Evolutionary conservation across 345 rosid species (phyloP).

Genomic region (Turnera subulata): DNA sequence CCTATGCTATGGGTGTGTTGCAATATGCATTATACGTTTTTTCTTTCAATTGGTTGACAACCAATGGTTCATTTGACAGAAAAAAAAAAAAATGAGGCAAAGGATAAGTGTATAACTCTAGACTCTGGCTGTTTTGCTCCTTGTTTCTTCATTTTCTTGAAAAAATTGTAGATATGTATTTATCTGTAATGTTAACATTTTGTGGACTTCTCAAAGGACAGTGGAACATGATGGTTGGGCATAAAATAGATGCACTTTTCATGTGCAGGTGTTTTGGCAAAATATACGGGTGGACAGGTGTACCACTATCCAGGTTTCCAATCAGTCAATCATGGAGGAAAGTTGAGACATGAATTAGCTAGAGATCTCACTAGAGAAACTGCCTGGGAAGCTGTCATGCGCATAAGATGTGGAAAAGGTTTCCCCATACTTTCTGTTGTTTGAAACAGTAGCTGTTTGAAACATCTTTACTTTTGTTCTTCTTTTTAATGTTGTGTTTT

Average conservation of each 20-base stretch:
- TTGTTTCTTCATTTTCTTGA: no score
- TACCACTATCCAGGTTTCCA: constrained; percentile 89
- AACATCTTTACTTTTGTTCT: not conserved
- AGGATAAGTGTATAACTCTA: no score
- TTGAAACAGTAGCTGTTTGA: not conserved
- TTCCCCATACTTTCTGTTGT: not conserved
- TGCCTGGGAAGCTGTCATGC: constrained; percentile 99
- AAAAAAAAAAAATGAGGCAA: no score
- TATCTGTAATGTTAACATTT: no score
- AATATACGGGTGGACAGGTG: constrained; percentile 97
- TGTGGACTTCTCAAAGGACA: no score
- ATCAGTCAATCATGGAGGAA: constrained; percentile 67
- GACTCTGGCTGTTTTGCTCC: no score
- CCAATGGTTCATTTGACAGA: no score
- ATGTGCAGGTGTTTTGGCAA: constrained; percentile 70
- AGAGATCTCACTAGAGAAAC: constrained; percentile 99
- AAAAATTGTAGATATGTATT: no score
- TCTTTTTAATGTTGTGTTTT: not conserved
- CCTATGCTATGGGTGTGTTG: no score
- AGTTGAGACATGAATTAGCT: constrained; percentile 77
- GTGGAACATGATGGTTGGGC: not conserved
- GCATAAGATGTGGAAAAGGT: constrained; percentile 99
- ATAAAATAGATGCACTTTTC: constrained; percentile 1
- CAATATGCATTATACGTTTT: no score
- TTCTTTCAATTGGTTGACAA: no score